Evolutionary conservation across 352 stramenopile species (phyloP), one percentile per base, ranked within the genome.

Genomic region (Pythium brachiatum): DNA sequence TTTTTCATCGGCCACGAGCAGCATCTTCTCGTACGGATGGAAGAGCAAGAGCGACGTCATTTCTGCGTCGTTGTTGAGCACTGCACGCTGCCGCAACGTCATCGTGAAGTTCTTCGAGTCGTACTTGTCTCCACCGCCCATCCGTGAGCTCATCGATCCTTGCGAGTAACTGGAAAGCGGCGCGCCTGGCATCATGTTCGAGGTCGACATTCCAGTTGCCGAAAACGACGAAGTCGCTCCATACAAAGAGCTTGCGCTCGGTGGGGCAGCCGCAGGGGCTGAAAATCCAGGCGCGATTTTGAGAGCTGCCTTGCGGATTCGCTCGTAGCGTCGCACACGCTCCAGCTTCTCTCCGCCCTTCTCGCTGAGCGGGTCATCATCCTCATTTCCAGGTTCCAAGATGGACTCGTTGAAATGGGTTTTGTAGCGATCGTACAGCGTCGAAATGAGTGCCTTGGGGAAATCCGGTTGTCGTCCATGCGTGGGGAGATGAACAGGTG

Each of bases 1-100:
- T 61, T 91, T 89, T 31, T 97, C 89, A 66, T 98, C 96, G 15
- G 95, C 97, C n/a, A 98, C 90, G 41, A 99, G 81, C 18, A 99
- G 79, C 61, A 95, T 89, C 54, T 83, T 91, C 54, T 94, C 86
- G 67, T 97, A 99, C 25, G 97, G 91, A 69, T 99, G 97, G 68
- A 99, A 99, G 8, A 96, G 78, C 50, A 99, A 72, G 53, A 98
- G 78, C 27, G 91, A 98, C 21, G 96, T 99, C 79, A 97, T 98
- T 46, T 98, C 92, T 7, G 85, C 81, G 43, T 95, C 90, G 55
- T 87, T 92, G 71, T 98, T 98, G 58, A 96, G 78, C 34, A 99
- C 85, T 2, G 83, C 85, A 15, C 83, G 78, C 66, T 99, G 94
- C 18, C 89, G 81, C 31, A 98, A 73, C 34, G 94, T 94, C 44